Evolutionary conservation across 164 flowering plant genomes (phyloP), one percentile per base, ranked within the genome.

Genomic region (Chloranthus sessilifolius): DNA sequence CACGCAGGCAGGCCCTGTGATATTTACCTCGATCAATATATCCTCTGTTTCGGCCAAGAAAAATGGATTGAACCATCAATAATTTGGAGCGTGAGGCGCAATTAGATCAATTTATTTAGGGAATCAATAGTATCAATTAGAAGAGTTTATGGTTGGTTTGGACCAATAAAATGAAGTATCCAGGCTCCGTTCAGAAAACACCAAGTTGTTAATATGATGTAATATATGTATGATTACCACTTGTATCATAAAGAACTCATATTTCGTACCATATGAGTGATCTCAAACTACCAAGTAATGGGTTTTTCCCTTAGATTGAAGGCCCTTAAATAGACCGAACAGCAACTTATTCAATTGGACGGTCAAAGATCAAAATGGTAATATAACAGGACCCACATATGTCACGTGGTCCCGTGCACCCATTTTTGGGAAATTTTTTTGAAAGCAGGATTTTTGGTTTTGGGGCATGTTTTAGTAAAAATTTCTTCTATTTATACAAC

Each of bases 41-140:
- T 43, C 26, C 14, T 21, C 28, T 43, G 7, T 43, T 43, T 43
- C 14, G 10, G 25, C 26, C 2, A 43, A 43, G 47, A 43, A 43
- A 43, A 9, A 43, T 43, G 19, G 47, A 43, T 24, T 43, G 28
- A 20, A 43, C 47, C 47, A 43, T 23, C 26, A 21, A 43, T 43
- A 43, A 43, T 43, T 43, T 14, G 0, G 26, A 43, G 47, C 8
- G 14, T 23, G 28, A 43, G 21, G 47, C 21, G 26, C 26, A 43
- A 43, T 20, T 20, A 43, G 28, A 21, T 24, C 14, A 37, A 38
- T 43, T 43, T 43, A 21, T 7, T 43, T 33, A 7, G 36, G 36
- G 36, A 12, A 33, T 33, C 7, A 12, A 33, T 33, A 33, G 7
- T 33, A 33, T 33, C 36, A 33, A 33, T 33, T 33, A 33, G 36